Conservation (phyloP, 2,329 filamentous ascomycete species). For the Tothia fuscella region DNA sequence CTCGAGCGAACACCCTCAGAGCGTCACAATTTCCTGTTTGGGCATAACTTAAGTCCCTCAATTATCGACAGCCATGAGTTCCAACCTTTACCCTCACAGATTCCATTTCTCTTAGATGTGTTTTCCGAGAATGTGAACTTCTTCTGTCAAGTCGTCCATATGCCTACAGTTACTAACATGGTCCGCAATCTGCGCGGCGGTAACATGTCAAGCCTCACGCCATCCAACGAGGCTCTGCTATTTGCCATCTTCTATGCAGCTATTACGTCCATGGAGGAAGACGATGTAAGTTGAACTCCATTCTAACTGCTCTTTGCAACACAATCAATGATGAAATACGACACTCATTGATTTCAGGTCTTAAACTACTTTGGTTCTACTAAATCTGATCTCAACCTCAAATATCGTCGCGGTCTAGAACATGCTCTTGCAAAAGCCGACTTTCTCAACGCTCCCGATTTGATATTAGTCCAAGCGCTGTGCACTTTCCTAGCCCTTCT, state of each 20-base stretch:
- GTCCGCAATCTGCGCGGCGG: conserved; percentile 25
- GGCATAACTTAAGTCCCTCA: conserved; percentile 28
- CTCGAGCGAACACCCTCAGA: conserved; percentile 32
- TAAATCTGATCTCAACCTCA: conserved; percentile 32
- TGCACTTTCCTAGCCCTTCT: conserved; percentile 44
- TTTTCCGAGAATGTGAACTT: conserved; percentile 42
- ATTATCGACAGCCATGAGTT: conserved; percentile 28
- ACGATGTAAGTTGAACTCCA: conserved; percentile 33
- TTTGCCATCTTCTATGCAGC: conserved; percentile 48
- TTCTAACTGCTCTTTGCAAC: background rate
- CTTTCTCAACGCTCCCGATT: conserved; percentile 54
- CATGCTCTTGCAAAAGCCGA: conserved; percentile 54
- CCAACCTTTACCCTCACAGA: conserved; percentile 42
- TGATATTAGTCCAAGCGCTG: conserved; percentile 55
- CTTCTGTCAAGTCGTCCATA: conserved; percentile 33
- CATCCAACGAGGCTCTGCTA: conserved; percentile 40
- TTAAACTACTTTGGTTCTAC: conserved; percentile 28
- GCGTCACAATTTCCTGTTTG: conserved; percentile 41
- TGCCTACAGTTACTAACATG: conserved; percentile 32
- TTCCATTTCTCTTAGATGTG: conserved; percentile 40
- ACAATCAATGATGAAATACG: conserved; percentile 16
- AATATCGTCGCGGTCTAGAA: conserved; percentile 46
- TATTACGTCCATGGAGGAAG: conserved; percentile 44
- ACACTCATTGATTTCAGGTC: conserved; percentile 34
- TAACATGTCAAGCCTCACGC: conserved; percentile 23